Evolutionary conservation across 306 rosid genomes (phyloP), one percentile per base, ranked within the genome.

Genomic region (Quercus gilva): DNA sequence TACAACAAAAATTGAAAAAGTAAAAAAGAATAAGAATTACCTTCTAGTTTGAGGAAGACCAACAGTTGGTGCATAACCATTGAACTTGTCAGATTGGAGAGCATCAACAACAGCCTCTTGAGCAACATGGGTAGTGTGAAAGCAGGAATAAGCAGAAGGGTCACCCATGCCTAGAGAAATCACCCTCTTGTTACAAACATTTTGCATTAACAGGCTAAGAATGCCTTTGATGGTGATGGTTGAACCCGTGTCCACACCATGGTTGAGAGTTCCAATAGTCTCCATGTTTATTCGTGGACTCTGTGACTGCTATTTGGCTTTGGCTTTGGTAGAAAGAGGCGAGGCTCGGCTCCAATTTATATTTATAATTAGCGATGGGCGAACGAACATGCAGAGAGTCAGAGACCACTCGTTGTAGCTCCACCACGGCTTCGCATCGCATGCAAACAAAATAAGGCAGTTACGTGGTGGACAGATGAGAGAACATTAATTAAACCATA

Each of bases 111-210:
- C 93, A 52, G 99, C 92, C 69, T 90, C 77, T 80, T 89, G 86
- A 26, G 87, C 91, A 31, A 79, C 87, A 2, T 43, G 80, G 18
- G 97, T 52, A 0, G 92, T 83, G 69, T 76, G 89, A 75, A 92
- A 95, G 75, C 92, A 89, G 0, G 93, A 79, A 45, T 86, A 82
- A 8, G 90, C 87, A 58, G 99, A 85, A 6, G 99, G 99, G 86
- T 95, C 99, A 8, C 98, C 98, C 85, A 95, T 90, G 3, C 97
- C 98, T 3, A 95, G 81, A 55, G 93, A 92, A 85, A 95, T 88
- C 61, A 89, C 74, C 59, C 75, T 81, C 75, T 76, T 88, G n/a
- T n/a, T 67, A 11, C 41, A 81, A 35, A 35, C 74, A 56, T 60
- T 90, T 59, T 90, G 82, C 85, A 85, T 77, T 19, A 95, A 58